Base-by-base conservation (phyloP, 345 rosid species). In the Brassica incana region DNA sequence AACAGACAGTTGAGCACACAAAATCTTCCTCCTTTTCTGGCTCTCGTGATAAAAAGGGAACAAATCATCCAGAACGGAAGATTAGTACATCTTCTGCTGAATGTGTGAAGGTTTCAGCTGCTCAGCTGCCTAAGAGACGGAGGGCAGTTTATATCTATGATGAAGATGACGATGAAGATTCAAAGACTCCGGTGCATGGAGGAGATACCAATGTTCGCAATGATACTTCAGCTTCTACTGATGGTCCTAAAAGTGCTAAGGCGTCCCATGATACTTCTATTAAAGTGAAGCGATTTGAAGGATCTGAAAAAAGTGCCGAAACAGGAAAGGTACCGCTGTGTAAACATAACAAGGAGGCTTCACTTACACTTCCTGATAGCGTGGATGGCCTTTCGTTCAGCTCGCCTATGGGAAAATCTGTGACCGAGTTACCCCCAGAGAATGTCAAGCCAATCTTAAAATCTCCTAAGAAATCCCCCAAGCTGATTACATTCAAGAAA, bases 161-260 rank as follows among this genome's bases (percentile, higher is more conserved):
- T 43, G 95, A 86, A 20, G 92, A 88, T 18, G 89, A 88, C 67
- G 92, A 88, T 33, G 89, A 85, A 68, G 80, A 84, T 68, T 91
- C 91, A 12, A 91, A 90, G 85, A 95, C 98, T 86, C 98, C 99
- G 48, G 85, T 92, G 82, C 91, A 91, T 77, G 91, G 88, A 75
- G 89, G 83, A 75, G 74, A 85, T 74, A 74, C 72, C 18, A 81
- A 69, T 80, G 85, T 70, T 82, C 75, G 66, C 56, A 86, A 72
- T 72, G 83, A 65, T 43, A 72, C 86, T 54, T 30, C 75, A 23
- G 73, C 79, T 73, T 81, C 68, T 80, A 58, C 82, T 45, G 85
- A 73, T 78, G 65, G 65, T 77, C 30, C 71, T 65, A 86, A 85
- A 84, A 75, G 77, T 64, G 66, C 71, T 67, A 82, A 82, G 59